A percentile compares a stretch with the other conserved stretches of the same genome.
Conservation (phyloP, 176 grass and related monocot species). For the Alloteropsis semialata region DNA sequence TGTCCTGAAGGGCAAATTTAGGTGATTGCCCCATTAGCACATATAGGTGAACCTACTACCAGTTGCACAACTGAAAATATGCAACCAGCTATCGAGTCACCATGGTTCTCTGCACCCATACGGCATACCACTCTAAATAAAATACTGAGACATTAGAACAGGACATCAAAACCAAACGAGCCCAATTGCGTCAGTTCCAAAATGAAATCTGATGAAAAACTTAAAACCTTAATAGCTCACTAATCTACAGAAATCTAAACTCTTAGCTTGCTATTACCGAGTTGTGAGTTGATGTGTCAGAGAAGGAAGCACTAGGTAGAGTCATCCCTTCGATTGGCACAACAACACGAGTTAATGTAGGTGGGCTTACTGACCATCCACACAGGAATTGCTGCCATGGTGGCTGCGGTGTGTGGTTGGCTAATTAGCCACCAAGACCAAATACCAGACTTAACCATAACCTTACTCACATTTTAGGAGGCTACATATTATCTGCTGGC, state of each 20-base stretch:
- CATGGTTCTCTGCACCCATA: not conserved
- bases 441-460: not conserved
- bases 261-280: not conserved
- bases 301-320: not conserved
- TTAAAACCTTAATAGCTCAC: not conserved
- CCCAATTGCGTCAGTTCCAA: not conserved
- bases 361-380: constrained; percentile 66
- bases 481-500: not conserved
- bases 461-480: no score
- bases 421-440: constrained; percentile 57
- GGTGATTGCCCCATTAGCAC: not conserved
- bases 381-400: constrained; percentile 32
- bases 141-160: not conserved
- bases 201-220: not conserved
- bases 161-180: not conserved
- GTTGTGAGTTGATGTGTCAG: constrained; percentile 30
- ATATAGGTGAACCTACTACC: constrained; percentile 17
- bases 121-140: not conserved
- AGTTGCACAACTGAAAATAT: constrained; percentile 17
- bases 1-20: constrained; percentile 8
- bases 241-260: not conserved
- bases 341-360: constrained; percentile 41
- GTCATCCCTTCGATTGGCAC: constrained; percentile 27
- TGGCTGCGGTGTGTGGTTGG: constrained; percentile 44
- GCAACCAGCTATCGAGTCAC: not conserved